Evolutionary conservation across 768 basidiomycete species (phyloP), one percentile per base, ranked within the genome.

Genomic region (Strobilomyces dryophilus): DNA sequence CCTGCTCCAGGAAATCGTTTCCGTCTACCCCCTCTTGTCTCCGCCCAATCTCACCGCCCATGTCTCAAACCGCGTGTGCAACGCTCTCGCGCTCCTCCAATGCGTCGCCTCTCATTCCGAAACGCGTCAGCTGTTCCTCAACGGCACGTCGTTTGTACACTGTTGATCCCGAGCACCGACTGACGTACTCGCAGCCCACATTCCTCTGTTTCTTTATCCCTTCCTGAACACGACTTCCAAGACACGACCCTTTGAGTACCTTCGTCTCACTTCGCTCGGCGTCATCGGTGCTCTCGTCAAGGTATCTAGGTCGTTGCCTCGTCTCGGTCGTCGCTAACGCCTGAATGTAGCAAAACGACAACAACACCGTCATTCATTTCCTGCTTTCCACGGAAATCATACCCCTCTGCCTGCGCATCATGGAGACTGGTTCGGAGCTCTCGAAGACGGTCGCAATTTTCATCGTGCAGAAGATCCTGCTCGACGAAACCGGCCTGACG

Each of bases 371-470:
- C 60, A 98, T 99, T 71, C 95, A 98, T 74, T 99, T 99, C 78
- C 80, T 99, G 40, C 83, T 99, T 42, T 97, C 95, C 5, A 99
- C 97, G 49, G 97, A 99, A 77, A 99, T 99, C 70, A 99, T 99
- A 67, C 97, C 97, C 34, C 87, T 99, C 58, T 99, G 97, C 69
- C 83, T 99, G 47, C 88, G 97, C 48, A 99, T 99, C 71, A 99
- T 99, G 97, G 97, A 99, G 72, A 98, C 97, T 4, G 97, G 97
- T 40, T 97, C 95, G 4, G 97, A 99, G 64, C 82, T 99, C 17
- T 93, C 91, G 53, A 99, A 99, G 74, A 99, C 97, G 1, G 97
- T 99, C 42, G 97, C 97, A 40, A 99, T 99, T 64, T 99, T 99
- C 73, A 99, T 99, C 64, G 97, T 99, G 4, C 97, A 99, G 71